Evolutionary conservation across 371 early-diverging fungal genomes (phyloP), one percentile per base, ranked within the genome.

Genomic region (Circinella umbellata): DNA sequence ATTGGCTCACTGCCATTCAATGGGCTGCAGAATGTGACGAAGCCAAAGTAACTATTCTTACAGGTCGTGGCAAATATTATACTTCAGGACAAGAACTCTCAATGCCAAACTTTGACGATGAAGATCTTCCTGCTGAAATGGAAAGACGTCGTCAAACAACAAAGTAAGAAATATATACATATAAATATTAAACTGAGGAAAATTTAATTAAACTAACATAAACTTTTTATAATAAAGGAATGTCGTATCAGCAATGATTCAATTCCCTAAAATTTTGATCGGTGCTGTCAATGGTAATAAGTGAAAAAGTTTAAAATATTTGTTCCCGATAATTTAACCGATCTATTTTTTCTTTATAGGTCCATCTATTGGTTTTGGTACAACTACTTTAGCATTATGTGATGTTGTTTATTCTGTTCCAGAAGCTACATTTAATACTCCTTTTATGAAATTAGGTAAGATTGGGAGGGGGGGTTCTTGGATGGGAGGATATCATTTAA

Each of bases 261-360:
- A 85, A 39, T 92, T 90, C 57, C 93, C 92, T 18, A 89, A 91
- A 68, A 70, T 92, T 20, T 76, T 93, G n/a, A 88, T 93, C 71
- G 91, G 87, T 36, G 92, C 87, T 36, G 87, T 91, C 62, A 91
- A 92, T 73, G 92, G 90, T 88, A 84, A 20, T 8, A 15, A 20
- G 13, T 27, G 27, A 27, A 27, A 27, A 27, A 27, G 27, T 27
- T 27, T 27, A 27, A 27, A 27, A 27, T 27, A 1, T 27, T 27
- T 27, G 1, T 51, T 34, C 7, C 57, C 57, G 57, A n/a, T 27
- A 14, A 34, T 57, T 57, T 57, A 34, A 57, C 57, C 57, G 57
- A 42, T 3, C 27, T 7, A 38, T 18, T 39, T 48, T 14, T n/a
- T 47, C 18, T 6, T 60, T 55, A 11, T 73, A 90, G 89, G 93